Evolutionary conservation across 2,329 filamentous ascomycete genomes (phyloP).

Genomic region (Aspergillus pseudoviridinutans): DNA sequence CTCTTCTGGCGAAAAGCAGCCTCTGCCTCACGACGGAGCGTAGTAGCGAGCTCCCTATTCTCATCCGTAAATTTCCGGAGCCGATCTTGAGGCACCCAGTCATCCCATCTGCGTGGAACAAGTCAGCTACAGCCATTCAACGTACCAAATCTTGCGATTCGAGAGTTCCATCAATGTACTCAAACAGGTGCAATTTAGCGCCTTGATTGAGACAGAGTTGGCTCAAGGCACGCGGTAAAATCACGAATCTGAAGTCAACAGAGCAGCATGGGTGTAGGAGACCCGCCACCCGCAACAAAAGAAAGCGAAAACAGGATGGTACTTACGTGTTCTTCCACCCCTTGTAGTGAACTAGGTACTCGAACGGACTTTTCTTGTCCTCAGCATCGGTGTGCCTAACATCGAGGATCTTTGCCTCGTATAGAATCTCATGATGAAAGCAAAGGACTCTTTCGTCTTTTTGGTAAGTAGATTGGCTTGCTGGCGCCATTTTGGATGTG

Average conservation of each 20-base stretch:
- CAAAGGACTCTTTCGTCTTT: slow-evolving; percentile 92
- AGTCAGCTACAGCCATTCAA: slow-evolving; percentile 9
- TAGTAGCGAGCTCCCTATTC: slow-evolving; percentile 78
- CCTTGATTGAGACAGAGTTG: not conserved
- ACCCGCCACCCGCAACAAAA: not conserved
- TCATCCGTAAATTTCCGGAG: slow-evolving; percentile 92
- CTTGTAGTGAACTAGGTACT: slow-evolving; percentile 97
- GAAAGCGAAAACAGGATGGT: not conserved
- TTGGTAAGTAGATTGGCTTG: slow-evolving; percentile 53
- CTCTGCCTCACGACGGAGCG: slow-evolving; percentile 42
- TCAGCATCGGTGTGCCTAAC: slow-evolving; percentile 58
- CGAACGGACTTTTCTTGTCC: slow-evolving; percentile 69
- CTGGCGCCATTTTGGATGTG: slow-evolving; percentile 57
- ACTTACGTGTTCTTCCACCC: slow-evolving; percentile 96
- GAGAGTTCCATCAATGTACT: too few relatives aligned
- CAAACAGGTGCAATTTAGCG: too few relatives aligned
- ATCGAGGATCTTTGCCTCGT: slow-evolving; percentile 94
- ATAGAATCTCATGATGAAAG: slow-evolving; percentile 95
- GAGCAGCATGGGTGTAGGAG: not conserved
- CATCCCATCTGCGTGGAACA: slow-evolving; percentile 69
- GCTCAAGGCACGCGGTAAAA: not conserved
- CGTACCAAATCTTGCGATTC: not conserved
- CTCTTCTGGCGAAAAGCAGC: slow-evolving; percentile 30
- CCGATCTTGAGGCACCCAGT: slow-evolving; percentile 93
- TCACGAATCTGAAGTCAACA: not conserved